phyloP scores from a whole-genome alignment of 2,329 filamentous ascomycete species.

The Colletotrichum lupini region DNA sequence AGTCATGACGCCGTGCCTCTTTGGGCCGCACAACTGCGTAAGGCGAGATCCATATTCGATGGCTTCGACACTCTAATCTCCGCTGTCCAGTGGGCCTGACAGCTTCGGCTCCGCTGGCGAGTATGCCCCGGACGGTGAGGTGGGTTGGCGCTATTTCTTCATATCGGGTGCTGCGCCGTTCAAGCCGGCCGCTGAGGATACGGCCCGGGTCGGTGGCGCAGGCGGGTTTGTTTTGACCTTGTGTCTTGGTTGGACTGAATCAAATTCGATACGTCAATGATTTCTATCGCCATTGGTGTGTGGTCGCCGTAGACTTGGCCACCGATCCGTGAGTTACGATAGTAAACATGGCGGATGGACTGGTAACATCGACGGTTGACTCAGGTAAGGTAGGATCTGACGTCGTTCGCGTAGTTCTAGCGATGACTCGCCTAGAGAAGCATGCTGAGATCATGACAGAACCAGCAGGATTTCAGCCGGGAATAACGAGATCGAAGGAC shows the following conservation, averaged over 20 bases:
- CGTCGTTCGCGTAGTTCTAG: too few relatives aligned
- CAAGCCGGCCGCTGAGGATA: neutral
- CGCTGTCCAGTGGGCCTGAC: slow-evolving; percentile 25
- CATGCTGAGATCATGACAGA: slow-evolving; percentile 11
- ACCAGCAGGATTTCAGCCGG: neutral
- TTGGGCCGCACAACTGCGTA: slow-evolving; percentile 9
- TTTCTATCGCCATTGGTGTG: neutral
- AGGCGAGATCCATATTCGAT: slow-evolving; percentile 15
- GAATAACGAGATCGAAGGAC: slow-evolving; percentile 10
- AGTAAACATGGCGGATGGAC: neutral
- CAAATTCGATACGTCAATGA: neutral
- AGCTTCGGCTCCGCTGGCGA: slow-evolving; percentile 15
- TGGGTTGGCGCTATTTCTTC: slow-evolving; percentile 13
- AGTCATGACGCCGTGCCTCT: slow-evolving; percentile 1
- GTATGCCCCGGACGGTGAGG: neutral
- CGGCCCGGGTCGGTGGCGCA: neutral
- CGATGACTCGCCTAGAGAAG: slow-evolving; percentile 8
- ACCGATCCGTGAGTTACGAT: neutral
- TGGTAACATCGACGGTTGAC: neutral
- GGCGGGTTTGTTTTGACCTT: neutral
- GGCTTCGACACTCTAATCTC: slow-evolving; percentile 25
- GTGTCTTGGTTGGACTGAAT: neutral
- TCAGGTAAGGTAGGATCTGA: neutral
- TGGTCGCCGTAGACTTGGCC: neutral
- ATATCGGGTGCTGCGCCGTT: slow-evolving; percentile 1